Evolutionary conservation across 495 filamentous ascomycete species (phyloP), one percentile per base, ranked within the genome.

Genomic region (Haplographium delicatum): DNA sequence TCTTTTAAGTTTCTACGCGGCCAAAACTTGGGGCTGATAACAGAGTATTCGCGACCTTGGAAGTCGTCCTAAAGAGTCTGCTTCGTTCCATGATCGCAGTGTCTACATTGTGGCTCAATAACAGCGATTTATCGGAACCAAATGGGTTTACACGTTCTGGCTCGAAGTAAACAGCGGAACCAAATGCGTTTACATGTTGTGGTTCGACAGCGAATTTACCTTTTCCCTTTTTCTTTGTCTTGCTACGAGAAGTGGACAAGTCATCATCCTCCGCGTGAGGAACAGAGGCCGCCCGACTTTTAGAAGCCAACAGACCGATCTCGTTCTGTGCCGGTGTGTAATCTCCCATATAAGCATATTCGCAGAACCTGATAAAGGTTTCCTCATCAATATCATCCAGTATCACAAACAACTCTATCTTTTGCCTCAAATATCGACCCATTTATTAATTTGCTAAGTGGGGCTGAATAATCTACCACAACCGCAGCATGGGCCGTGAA

Each of bases 271-370:
- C 40, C 15, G 15, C 44, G 7, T 6, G 28, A 7, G 26, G 7
- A 20, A 56, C 34, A 20, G 53, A 53, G 2, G 53, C 33, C 11
- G 4, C 51, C 53, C 8, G 51, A 35, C 11, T 51, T n/a, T n/a
- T n/a, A n/a, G n/a, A n/a, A n/a, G n/a, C n/a, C n/a, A n/a, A n/a
- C n/a, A n/a, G n/a, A n/a, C n/a, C n/a, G 31, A 27, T 35, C 23
- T 13, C 50, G 51, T 15, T 51, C 40, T 8, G 59, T 59, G 9
- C 56, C 59, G 39, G 19, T 18, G 37, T 64, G 39, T 77, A 77
- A 34, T 75, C 65, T 8, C 73, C 72, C 1, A 67, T 70, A 45
- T 77, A 77, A 39, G 72, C 72, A 65, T 73, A 75, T 47, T 75
- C 68, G 54, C 65, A 70, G 44, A 74, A 72, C 2, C 70, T 68